Evolutionary conservation across 768 basidiomycete species (phyloP), one percentile per base, ranked within the genome.

Genomic region (Xerocomus potaroensis): DNA sequence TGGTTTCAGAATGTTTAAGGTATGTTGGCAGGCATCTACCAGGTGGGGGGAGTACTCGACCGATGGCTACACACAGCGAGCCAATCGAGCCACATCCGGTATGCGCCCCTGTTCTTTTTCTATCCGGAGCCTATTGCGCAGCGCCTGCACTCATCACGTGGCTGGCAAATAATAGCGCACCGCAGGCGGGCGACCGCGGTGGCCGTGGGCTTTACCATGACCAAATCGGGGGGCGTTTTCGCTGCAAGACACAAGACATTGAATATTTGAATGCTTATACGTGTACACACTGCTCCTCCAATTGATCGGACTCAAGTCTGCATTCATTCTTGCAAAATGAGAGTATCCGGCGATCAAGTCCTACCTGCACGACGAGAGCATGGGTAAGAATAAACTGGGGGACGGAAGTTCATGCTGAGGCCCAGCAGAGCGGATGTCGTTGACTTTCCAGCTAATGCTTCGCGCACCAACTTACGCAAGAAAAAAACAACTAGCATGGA

Each of bases 341-440:
- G 75, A 66, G 48, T 81, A 78, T 16, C 79, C 84, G 15, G 84
- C 84, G 75, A 48, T 77, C 69, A 43, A 84, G 59, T 1, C 83
- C 81, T 9, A 83, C 84, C 45, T 81, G 72, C 11, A 81, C 72
- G 4, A 83, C 83, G 10, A 87, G 72, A 5, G 72, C 69, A n/a
- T 83, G 77, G 26, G 83, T 83, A 19, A 88, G 68, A 0, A 84
- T 83, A 62, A 89, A 88, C 67, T 8, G 77, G 62, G n/a, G 84
- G 83, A 52, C 85, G 79, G 51, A 81, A 74, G 59, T 87, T 84
- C 76, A 87, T 76, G 55, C 78, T 66, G 44, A 87, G 65, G 48
- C 79, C 66, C 48, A 88, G 67, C 6, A 58, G 59, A 8, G 86
- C 84, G 2, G 82, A 84, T 26, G 69, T 65, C 3, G 77, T 81